Evolutionary conservation across 108 stramenopile genomes (phyloP).

Genomic region (Aurantiochytrium sp.): DNA sequence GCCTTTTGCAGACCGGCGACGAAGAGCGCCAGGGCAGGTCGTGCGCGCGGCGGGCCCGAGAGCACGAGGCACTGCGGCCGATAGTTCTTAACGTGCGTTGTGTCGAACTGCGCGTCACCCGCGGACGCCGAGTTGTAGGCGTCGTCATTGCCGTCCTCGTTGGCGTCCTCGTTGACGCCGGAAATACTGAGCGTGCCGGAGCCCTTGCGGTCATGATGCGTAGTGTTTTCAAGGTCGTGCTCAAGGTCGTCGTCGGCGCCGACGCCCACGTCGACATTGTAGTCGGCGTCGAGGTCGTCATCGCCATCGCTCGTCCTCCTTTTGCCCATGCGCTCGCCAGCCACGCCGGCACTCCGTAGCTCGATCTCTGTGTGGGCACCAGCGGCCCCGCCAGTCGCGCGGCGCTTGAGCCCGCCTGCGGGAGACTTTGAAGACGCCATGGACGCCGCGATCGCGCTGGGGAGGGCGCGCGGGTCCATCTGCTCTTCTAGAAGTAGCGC

Average conservation of each 20-base stretch:
- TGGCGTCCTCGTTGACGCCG: no score
- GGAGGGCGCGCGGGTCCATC: not conserved
- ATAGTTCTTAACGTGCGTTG: conserved; percentile 32
- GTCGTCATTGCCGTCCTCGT: not conserved
- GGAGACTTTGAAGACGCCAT: not conserved
- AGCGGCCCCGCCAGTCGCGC: not conserved
- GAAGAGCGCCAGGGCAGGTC: not conserved
- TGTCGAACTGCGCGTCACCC: not conserved
- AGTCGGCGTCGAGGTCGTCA: not conserved
- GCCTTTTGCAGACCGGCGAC: not conserved
- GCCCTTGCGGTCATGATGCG: not conserved
- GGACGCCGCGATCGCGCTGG: not conserved
- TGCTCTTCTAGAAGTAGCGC: conserved; percentile 10
- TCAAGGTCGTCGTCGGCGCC: not conserved
- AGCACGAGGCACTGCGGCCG: conserved; percentile 34
- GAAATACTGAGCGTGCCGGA: no score
- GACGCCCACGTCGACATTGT: not conserved
- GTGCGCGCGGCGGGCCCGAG: not conserved
- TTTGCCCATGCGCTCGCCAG: no score
- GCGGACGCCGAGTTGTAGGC: not conserved
- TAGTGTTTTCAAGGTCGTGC: not conserved
- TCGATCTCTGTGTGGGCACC: not conserved
- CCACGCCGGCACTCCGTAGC: no score
- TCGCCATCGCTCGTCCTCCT: no score
- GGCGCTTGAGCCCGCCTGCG: not conserved